Evolutionary conservation across 2,329 filamentous ascomycete genomes (phyloP), one percentile per base, ranked within the genome.

Genomic region (Beauveria brongniartii): DNA sequence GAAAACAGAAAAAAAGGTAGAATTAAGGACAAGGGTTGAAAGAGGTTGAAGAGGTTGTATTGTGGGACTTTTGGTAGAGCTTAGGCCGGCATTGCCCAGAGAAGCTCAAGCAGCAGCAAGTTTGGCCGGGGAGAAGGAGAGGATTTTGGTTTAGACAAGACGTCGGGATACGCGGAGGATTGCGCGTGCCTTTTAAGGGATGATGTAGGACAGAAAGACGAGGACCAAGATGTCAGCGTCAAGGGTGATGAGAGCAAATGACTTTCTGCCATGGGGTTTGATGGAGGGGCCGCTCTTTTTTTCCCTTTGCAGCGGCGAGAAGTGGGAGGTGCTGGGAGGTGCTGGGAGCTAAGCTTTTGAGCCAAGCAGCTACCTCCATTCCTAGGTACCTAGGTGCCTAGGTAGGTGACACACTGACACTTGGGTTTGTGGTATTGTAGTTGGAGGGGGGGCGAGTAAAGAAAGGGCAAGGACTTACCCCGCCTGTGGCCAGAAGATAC

Each of bases 401-500:
- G 10, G 20, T 43, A 51, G 22, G 48, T 30, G 16, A 14, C 9
- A 22, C n/a, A n/a, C n/a, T n/a, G n/a, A n/a, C n/a, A 20, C 26
- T 51, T 28, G 48, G 20, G 9, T n/a, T 18, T 51, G 28, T 30
- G 18, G 48, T 51, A 18, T 20, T 24, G 46, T 34, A 50, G 16
- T 30, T n/a, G 28, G 22, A 20, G 2, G 30, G 7, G n/a, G 6
- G 12, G 12, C 34, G 6, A 43, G 22, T 6, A 26, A 22, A 28
- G 7, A 50, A 43, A 52, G n/a, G 9, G n/a, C n/a, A 18, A 44
- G 18, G 22, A 59, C 56, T 14, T 59, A 53, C 56, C 40, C 14
- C 56, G 56, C 37, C 37, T 52, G 22, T 54, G 53, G 50, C 26
- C n/a, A 46, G 50, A 57, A 20, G 59, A 57, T 5, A 54, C 48